Evolutionary conservation across 202 grass and related monocot species (phyloP).

Genomic region (Panicum hallii): DNA sequence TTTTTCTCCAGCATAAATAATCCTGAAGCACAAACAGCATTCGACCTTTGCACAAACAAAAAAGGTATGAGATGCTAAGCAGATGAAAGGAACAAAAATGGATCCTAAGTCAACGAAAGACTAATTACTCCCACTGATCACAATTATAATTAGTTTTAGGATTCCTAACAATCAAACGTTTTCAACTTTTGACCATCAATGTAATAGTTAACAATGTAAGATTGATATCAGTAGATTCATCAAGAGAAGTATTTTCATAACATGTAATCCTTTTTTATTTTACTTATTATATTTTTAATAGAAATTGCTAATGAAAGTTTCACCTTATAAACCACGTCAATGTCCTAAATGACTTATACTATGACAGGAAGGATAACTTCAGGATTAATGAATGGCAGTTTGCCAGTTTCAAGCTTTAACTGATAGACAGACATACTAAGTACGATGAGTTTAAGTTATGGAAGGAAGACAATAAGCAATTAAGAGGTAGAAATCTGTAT

Average conservation of each 20-base stretch:
- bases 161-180: background rate
- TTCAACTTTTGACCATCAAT: background rate
- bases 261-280: background rate
- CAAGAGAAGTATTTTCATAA: background rate
- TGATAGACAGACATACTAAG: slow-evolving; percentile 11
- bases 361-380: background rate
- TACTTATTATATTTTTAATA: background rate
- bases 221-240: background rate
- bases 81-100: slow-evolving; percentile 9
- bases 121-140: background rate
- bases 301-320: background rate
- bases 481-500: slow-evolving; percentile 17
- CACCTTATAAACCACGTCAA: background rate
- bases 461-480: slow-evolving; percentile 19
- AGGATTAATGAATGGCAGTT: background rate
- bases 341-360: slow-evolving; percentile 4
- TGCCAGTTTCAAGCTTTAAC: slow-evolving; percentile 9
- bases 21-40: slow-evolving; percentile 73
- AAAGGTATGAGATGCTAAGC: slow-evolving; percentile 29
- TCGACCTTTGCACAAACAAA: slow-evolving; percentile 71
- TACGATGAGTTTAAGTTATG: background rate
- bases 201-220: background rate
- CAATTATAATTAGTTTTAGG: background rate
- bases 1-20: slow-evolving; percentile 75
- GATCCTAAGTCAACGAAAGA: background rate